These are phyloP conservation scores for Lachancea kluyveri DNA, from an alignment of 805 yeast species.

Conservation along the genomic window DNA sequence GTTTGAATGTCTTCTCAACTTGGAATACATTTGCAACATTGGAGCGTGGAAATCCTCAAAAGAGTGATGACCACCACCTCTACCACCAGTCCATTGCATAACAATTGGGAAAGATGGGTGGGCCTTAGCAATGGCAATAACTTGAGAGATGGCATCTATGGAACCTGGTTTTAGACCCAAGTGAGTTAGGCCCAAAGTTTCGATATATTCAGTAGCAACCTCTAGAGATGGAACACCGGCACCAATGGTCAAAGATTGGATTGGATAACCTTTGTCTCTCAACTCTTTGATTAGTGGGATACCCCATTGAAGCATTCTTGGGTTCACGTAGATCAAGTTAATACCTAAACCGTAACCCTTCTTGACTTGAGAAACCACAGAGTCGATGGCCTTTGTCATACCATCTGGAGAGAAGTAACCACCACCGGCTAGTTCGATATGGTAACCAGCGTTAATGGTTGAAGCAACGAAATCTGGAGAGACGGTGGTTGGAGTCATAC, in stretches of 20 bases:
- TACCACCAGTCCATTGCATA: conserved; percentile 99
- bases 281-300: conserved; percentile 88
- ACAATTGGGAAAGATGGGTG: conserved; percentile 96
- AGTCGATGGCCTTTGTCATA: conserved; percentile 70
- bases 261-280: conserved; percentile 89
- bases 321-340: conserved; percentile 92
- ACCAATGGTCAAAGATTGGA: conserved; percentile 94
- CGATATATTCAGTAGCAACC: conserved; percentile 94
- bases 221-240: conserved; percentile 99
- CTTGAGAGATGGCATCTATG: conserved; percentile 82
- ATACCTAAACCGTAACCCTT: conserved; percentile 91
- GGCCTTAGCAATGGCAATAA: conserved; percentile 85
- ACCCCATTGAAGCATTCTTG: conserved; percentile 98
- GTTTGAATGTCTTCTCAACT: conserved; percentile 86
- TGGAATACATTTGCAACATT: conserved; percentile 88
- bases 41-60: conserved; percentile 99
- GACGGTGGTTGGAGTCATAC: conserved; percentile 99
- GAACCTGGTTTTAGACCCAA: conserved; percentile 98
- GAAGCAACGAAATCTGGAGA: conserved; percentile 92
- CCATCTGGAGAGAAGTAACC: conserved; percentile 78
- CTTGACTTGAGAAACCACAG: conserved; percentile 58
- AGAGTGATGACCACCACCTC: conserved; percentile 99
- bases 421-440: conserved; percentile 98
- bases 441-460: conserved; percentile 92
- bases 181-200: conserved; percentile 85